Evolutionary conservation across 805 yeast genomes (phyloP).

Genomic region (Wickerhamiella siamensis): DNA sequence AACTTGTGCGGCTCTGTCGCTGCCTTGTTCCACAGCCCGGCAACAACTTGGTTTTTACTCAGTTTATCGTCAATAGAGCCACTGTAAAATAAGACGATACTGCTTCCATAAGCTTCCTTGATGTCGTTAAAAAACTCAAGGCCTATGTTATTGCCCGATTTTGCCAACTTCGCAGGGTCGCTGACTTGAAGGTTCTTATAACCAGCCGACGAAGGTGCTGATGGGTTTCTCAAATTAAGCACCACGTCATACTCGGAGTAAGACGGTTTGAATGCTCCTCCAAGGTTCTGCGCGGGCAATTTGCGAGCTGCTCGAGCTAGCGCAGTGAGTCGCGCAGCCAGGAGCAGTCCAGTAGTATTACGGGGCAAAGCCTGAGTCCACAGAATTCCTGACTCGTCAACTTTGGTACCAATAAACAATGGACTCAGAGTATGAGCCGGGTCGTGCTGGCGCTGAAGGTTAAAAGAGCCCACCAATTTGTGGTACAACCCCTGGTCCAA

Average conservation of each 20-base stretch:
- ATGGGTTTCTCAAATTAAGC: constrained; percentile 38
- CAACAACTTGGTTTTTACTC: constrained; percentile 36
- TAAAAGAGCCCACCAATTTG: constrained; percentile 47
- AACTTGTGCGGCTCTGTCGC: constrained; percentile 48
- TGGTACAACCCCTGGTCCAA: constrained; percentile 49
- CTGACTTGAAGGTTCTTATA: constrained; percentile 30
- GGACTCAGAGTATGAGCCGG: constrained; percentile 72
- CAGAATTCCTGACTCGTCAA: constrained; percentile 72
- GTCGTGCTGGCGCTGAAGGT: constrained; percentile 56
- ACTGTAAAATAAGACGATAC: constrained; percentile 51
- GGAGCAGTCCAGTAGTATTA: constrained; percentile 40
- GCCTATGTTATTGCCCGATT: constrained; percentile 45
- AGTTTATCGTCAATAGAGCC: constrained; percentile 31
- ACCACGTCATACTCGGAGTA: constrained; percentile 73
- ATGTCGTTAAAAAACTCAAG: constrained; percentile 47
- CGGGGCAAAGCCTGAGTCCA: constrained; percentile 53
- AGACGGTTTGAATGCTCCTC: constrained; percentile 63
- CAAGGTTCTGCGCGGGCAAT: constrained; percentile 30
- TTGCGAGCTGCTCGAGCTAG: constrained; percentile 62
- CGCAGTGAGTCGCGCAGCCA: constrained; percentile 79
- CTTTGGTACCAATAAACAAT: constrained; percentile 67
- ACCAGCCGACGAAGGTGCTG: constrained; percentile 29
- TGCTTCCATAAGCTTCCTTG: constrained; percentile 46
- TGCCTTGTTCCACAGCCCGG: constrained; percentile 70
- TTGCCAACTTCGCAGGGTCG: constrained; percentile 24